Conservation (phyloP, 352 stramenopile species). For the Pythium dissotocum region DNA sequence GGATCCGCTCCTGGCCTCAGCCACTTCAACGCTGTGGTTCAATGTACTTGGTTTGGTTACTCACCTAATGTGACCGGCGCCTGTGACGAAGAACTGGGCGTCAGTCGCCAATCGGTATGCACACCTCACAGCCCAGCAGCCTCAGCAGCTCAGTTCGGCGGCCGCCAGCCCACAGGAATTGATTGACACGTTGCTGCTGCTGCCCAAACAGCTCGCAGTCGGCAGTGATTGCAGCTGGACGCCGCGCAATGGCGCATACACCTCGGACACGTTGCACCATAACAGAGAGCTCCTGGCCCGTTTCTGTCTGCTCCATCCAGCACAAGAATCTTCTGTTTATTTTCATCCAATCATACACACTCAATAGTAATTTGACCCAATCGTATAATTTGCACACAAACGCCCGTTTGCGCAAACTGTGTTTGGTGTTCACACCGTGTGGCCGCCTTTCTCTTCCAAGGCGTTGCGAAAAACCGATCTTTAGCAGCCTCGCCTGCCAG, state of each 20-base stretch:
- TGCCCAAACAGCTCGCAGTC: neutral
- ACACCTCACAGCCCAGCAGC: neutral
- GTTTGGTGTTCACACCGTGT: neutral
- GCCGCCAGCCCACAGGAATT: no score
- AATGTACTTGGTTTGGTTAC: constrained; percentile 1
- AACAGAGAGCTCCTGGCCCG: neutral
- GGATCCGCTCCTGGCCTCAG: constrained; percentile 2
- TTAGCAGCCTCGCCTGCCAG: constrained; percentile 19
- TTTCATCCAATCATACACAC: constrained; percentile 28
- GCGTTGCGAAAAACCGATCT: constrained; percentile 38
- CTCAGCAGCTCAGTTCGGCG: no score
- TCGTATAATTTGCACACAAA: constrained; percentile 12
- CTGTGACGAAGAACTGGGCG: constrained; percentile 2
- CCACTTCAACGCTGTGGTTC: constrained; percentile 5
- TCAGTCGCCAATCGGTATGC: neutral
- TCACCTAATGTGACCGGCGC: neutral
- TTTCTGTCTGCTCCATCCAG: constrained; percentile 12
- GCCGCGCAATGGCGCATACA: constrained; percentile 30
- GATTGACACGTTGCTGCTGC: neutral
- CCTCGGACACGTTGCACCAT: constrained; percentile 11
- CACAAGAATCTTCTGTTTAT: constrained; percentile 32
- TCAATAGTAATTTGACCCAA: constrained; percentile 17
- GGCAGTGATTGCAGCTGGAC: neutral
- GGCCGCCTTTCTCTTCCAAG: constrained; percentile 19
- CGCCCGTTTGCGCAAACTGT: constrained; percentile 31